phyloP scores from a whole-genome alignment of 164 flowering plant species.

The Annona squamosa region DNA sequence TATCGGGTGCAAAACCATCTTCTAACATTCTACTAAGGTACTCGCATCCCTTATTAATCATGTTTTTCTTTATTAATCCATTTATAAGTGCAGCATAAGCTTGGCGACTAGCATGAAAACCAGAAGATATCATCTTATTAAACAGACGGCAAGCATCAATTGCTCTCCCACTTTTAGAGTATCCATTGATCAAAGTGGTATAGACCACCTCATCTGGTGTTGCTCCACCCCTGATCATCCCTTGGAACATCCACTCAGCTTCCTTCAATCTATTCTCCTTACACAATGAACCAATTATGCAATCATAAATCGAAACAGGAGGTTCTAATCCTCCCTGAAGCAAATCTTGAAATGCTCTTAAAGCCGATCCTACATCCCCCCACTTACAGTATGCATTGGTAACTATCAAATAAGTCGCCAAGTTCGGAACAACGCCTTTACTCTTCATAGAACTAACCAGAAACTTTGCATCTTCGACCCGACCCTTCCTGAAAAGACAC shows the following conservation, averaged over 20 bases:
- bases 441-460: conserved; percentile 32
- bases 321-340: conserved; percentile 42
- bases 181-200: conserved; percentile 54
- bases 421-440: conserved; percentile 33
- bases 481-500: conserved; percentile 37
- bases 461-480: conserved; percentile 27
- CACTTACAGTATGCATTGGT: conserved; percentile 39
- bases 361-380: conserved; percentile 35
- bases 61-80: conserved; percentile 51
- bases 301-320: conserved; percentile 51
- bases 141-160: conserved; percentile 37
- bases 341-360: conserved; percentile 36
- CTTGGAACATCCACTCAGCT: conserved; percentile 40
- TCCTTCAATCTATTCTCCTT: conserved; percentile 38
- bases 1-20: conserved; percentile 49
- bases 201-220: conserved; percentile 45
- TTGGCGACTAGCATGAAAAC: conserved; percentile 33
- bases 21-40: conserved; percentile 48
- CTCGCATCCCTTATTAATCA: conserved; percentile 35
- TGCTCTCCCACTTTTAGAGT: conserved; percentile 42
- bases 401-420: conserved; percentile 43
- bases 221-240: conserved; percentile 46
- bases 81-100: conserved; percentile 51
- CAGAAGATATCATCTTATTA: conserved; percentile 37
- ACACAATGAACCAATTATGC: conserved; percentile 40